These are phyloP conservation scores for Paralagenidium karlingii DNA, from an alignment of 352 stramenopile species.

Conservation along the genomic window DNA sequence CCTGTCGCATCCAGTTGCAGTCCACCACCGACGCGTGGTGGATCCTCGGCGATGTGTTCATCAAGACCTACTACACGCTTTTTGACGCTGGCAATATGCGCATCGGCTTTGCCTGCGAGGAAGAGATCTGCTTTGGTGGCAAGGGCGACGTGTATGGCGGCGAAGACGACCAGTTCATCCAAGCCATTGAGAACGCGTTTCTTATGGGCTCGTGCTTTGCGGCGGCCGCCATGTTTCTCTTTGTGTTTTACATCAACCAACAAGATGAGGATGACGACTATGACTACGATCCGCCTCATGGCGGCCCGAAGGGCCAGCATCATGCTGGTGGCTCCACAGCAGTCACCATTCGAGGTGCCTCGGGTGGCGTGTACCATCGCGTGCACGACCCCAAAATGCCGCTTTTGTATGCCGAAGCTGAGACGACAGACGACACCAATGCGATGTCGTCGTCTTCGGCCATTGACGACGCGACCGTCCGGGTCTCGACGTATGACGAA, in stretches of 20 bases:
- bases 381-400: slow-evolving; percentile 53
- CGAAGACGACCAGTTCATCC: slow-evolving; percentile 13
- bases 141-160: slow-evolving; percentile 47
- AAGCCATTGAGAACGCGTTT: slow-evolving; percentile 48
- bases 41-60: slow-evolving; percentile 85
- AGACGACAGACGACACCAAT: slow-evolving; percentile 11
- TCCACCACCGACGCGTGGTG: slow-evolving; percentile 67
- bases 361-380: no score
- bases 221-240: slow-evolving; percentile 62
- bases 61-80: slow-evolving; percentile 88
- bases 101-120: slow-evolving; percentile 77
- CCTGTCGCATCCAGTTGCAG: slow-evolving; percentile 75
- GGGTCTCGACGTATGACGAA: slow-evolving; percentile 39
- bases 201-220: slow-evolving; percentile 56
- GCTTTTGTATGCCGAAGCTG: slow-evolving; percentile 31
- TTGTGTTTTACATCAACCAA: slow-evolving; percentile 73
- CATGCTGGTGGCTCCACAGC: no score
- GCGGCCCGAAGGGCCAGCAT: slow-evolving; percentile 13
- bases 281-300: slow-evolving; percentile 7
- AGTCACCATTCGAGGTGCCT: no score
- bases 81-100: slow-evolving; percentile 83
- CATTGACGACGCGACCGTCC: slow-evolving; percentile 2
- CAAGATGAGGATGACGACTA: slow-evolving; percentile 31
- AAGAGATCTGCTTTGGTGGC: slow-evolving; percentile 63
- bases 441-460: slow-evolving; percentile 2